A percentile compares a stretch with the other conserved stretches of the same genome.
Evolutionary conservation across 164 flowering plant species (phyloP).

Genomic region (Kalanchoe fedtschenkoi): DNA sequence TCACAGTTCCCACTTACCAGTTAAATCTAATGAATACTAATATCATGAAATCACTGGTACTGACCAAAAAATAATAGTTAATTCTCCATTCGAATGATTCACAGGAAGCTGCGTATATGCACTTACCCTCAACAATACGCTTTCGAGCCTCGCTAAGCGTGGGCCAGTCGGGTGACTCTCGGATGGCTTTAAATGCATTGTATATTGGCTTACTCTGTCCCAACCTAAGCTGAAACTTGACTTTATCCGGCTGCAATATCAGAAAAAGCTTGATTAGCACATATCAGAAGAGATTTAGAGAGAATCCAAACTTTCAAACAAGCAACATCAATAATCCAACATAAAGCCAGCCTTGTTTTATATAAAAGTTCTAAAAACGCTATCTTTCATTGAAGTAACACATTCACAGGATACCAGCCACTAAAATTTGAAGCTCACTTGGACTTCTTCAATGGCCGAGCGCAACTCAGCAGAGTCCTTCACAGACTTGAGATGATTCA

Average conservation of each 20-base stretch:
- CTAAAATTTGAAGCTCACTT: constrained; percentile 28
- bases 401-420: too few relatives aligned
- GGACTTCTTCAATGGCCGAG: constrained; percentile 86
- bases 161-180: constrained; percentile 65
- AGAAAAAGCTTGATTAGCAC: background rate
- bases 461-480: constrained; percentile 84
- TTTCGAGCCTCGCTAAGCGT: constrained; percentile 58
- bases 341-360: too few relatives aligned
- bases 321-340: background rate
- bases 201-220: constrained; percentile 90
- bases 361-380: background rate
- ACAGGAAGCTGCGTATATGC: background rate
- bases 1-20: background rate
- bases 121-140: constrained; percentile 82
- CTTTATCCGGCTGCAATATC: constrained; percentile 73
- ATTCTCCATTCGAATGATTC: background rate
- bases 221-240: constrained; percentile 61
- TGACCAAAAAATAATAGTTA: background rate
- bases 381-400: too few relatives aligned
- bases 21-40: background rate
- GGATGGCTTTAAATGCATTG: constrained; percentile 76
- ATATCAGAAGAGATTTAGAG: background rate
- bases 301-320: background rate
- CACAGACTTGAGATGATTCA: constrained; percentile 79
- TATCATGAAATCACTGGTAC: too few relatives aligned